Base-by-base conservation (phyloP, 164 flowering plant genomes). In the Houttuynia cordata region DNA sequence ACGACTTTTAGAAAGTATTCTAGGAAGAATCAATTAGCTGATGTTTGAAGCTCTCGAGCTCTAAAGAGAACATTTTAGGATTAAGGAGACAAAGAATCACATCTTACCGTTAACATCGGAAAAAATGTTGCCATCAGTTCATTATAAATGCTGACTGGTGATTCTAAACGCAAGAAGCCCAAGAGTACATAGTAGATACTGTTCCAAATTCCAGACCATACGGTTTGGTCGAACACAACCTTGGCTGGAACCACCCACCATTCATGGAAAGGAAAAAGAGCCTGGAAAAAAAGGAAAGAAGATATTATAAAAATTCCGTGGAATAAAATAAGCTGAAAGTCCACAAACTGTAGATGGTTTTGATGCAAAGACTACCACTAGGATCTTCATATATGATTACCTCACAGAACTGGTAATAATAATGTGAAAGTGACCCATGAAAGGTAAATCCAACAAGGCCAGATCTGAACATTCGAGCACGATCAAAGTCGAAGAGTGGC, bases 211-310 rank as follows among this genome's bases (percentile, higher is more conserved):
- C 84, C 96, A 3, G 97, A 56, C 98, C 98, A 93, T 8, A 69
- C 74, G 24, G 97, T 90, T 74, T 93, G 99, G 66, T 93, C 99
- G 67, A 93, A 84, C 22, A 67, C 82, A 30, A 93, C 94, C 78
- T 93, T 93, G 10, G 76, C 88, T 60, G 92, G 97, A 71, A 93
- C 92, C 56, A 82, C 97, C 97, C 99, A 93, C 99, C 97, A 90
- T 58, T 79, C 94, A 19, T 88, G 75, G 50, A 77, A 88, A 40
- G 99, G 99, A 55, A 93, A 81, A 59, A 19, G 10, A 19, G 56
- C 39, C 51, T 57, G 54, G 68, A 37, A 45, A 58, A 41, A 61
- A 64, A 25, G n/a, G 24, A 24, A 15, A 56, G 22, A 20, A 9
- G 50, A 39, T 18, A 40, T 58, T 5, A 34, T 40, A 10, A 24